A percentile compares a stretch with the other conserved stretches of the same genome.
Conservation (phyloP, 2,329 filamentous ascomycete genomes). For the Penicillium sp. region DNA sequence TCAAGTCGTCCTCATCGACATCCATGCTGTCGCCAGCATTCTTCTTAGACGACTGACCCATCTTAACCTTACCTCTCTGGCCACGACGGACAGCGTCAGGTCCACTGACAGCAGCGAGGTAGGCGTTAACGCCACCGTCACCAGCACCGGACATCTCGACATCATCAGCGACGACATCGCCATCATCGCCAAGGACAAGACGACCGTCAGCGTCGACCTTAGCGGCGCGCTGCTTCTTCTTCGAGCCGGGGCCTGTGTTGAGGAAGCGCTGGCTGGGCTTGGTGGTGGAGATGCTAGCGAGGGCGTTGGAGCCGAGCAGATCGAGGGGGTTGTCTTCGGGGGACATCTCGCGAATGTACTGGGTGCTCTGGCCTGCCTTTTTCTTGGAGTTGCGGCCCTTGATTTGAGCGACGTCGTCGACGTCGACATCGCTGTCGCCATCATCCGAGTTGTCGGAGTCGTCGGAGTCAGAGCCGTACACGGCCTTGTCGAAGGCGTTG, state of each 20-base stretch:
- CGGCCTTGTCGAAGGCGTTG: slow-evolving; percentile 92
- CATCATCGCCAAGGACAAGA: slow-evolving; percentile 42
- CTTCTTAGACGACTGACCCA: slow-evolving; percentile 48
- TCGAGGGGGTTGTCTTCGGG: slow-evolving; percentile 92
- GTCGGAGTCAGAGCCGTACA: slow-evolving; percentile 73
- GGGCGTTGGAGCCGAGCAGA: slow-evolving; percentile 80
- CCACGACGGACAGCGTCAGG: slow-evolving; percentile 59
- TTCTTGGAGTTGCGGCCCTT: slow-evolving; percentile 47
- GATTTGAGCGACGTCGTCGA: slow-evolving; percentile 38
- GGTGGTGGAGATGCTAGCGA: slow-evolving; percentile 90
- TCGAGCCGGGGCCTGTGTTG: slow-evolving; percentile 39
- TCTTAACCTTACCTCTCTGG: slow-evolving; percentile 61
- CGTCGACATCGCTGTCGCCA: slow-evolving; percentile 50
- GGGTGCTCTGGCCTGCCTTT: slow-evolving; percentile 47
- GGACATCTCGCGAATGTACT: slow-evolving; percentile 82
- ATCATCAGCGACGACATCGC: slow-evolving; percentile 31
- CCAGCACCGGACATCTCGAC: slow-evolving; percentile 35
- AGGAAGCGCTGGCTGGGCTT: slow-evolving; percentile 62
- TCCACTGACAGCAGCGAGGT: slow-evolving; percentile 61
- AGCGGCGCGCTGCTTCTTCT: slow-evolving; percentile 44
- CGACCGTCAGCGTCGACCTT: slow-evolving; percentile 48
- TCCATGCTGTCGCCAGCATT: slow-evolving; percentile 45
- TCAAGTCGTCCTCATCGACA: slow-evolving; percentile 42
- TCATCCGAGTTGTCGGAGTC: slow-evolving; percentile 63
- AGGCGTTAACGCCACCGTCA: slow-evolving; percentile 55